Conservation (phyloP, 2,329 filamentous ascomycete species). For the Fusarium sambucinum region DNA sequence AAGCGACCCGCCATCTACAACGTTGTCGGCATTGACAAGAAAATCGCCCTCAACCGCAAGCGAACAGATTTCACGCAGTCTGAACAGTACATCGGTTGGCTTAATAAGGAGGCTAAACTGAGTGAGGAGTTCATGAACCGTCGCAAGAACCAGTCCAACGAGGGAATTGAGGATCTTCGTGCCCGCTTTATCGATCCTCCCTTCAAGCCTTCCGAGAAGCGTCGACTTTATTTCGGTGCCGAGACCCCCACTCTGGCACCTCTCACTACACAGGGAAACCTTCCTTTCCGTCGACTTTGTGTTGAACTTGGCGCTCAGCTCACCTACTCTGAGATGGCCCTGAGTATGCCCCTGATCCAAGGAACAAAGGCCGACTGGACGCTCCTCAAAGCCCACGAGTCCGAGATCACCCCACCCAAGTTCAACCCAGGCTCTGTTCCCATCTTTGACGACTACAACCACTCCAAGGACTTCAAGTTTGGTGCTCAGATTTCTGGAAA, state of each 20-base stretch:
- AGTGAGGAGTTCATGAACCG: conserved; percentile 57
- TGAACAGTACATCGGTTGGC: conserved; percentile 81
- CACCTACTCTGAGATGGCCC: conserved; percentile 98
- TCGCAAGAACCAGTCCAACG: conserved; percentile 57
- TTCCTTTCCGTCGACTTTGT: conserved; percentile 92
- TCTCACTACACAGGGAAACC: conserved; percentile 94
- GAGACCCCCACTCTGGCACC: conserved; percentile 96
- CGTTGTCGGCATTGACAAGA: conserved; percentile 74
- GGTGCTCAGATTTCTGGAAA: conserved; percentile 93
- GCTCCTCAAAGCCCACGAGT: conserved; percentile 90
- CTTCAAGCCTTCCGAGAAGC: conserved; percentile 91
- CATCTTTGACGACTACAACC: conserved; percentile 83
- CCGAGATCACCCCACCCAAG: conserved; percentile 79
- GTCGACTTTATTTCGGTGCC: conserved; percentile 90
- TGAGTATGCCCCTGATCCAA: conserved; percentile 89
- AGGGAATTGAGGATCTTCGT: conserved; percentile 74
- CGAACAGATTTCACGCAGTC: conserved; percentile 77
- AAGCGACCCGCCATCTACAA: conserved; percentile 79
- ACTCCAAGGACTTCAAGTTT: conserved; percentile 85
- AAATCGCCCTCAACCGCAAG: conserved; percentile 80
- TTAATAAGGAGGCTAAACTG: conserved; percentile 70
- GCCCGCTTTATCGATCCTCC: conserved; percentile 88
- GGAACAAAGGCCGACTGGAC: conserved; percentile 95
- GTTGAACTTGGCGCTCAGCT: conserved; percentile 89
- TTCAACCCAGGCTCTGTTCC: conserved; percentile 64